These are phyloP conservation scores for Ustilago cynodontis DNA, from an alignment of 1,284 basidiomycete genomes.

Conservation along the genomic window DNA sequence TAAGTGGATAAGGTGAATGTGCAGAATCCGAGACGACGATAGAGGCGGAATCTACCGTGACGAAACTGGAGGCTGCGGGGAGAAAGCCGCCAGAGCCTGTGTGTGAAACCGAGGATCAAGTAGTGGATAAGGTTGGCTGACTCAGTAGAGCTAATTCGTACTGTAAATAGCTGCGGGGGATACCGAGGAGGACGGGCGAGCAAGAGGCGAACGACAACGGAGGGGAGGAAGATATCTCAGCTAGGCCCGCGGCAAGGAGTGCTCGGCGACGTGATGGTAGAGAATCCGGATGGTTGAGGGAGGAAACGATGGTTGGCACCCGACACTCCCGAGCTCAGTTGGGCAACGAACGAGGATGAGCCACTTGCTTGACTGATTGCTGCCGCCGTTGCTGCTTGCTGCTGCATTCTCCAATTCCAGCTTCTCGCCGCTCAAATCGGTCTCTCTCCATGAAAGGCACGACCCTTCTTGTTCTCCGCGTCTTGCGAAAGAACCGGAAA, in stretches of 20 bases:
- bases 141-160: too few species aligned
- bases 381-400: background rate
- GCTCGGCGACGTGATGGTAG: background rate
- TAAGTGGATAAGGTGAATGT: background rate
- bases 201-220: too few species aligned
- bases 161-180: too few species aligned
- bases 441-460: constrained; percentile 5
- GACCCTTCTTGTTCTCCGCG: constrained; percentile 25
- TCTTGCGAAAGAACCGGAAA: constrained; percentile 16
- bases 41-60: too few species aligned
- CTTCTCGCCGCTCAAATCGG: background rate
- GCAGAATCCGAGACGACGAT: too few species aligned
- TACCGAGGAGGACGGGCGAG: too few species aligned
- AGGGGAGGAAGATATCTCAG: too few species aligned
- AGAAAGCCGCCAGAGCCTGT: too few species aligned
- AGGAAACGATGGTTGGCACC: background rate
- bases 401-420: background rate
- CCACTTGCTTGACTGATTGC: background rate
- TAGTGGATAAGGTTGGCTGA: too few species aligned
- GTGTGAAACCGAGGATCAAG: too few species aligned
- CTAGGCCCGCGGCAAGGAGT: too few species aligned
- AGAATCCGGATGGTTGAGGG: background rate
- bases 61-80: too few species aligned
- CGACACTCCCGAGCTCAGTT: background rate
- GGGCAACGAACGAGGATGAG: background rate